A percentile compares a stretch with the other conserved stretches of the same genome.
These are phyloP conservation scores for Plenodomus biglobosus DNA, from an alignment of 2,329 filamentous ascomycete species.

Conservation along the genomic window DNA sequence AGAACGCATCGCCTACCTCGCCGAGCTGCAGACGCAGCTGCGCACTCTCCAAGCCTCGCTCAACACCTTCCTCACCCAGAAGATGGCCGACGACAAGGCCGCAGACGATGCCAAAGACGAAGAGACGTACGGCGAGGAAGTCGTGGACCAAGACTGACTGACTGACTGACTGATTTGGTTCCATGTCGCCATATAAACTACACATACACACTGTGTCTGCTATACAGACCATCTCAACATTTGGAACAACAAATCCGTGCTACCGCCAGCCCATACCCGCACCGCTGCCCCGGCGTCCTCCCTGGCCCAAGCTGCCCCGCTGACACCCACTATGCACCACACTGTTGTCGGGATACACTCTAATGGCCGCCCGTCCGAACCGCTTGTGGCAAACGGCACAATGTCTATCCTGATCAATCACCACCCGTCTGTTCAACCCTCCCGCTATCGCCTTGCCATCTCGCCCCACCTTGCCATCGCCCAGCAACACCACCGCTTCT, in stretches of 20 bases:
- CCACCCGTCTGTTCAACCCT: constrained; percentile 67
- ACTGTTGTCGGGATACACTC: constrained; percentile 73
- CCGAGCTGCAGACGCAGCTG: constrained; percentile 60
- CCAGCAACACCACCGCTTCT: constrained; percentile 72
- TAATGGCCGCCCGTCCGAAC: constrained; percentile 85
- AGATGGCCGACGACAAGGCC: constrained; percentile 72
- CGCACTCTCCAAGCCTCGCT: constrained; percentile 63
- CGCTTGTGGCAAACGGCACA: constrained; percentile 93
- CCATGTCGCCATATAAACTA: too few relatives aligned
- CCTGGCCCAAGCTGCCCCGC: constrained; percentile 33
- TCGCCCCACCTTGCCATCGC: constrained; percentile 63
- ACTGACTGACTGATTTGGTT: background rate
- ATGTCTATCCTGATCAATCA: constrained; percentile 82
- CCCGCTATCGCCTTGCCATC: constrained; percentile 53
- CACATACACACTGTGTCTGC: background rate
- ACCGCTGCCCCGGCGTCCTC: constrained; percentile 3
- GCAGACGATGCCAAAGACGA: constrained; percentile 53
- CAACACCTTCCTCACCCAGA: constrained; percentile 69
- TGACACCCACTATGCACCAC: constrained; percentile 56
- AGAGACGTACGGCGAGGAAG: constrained; percentile 84
- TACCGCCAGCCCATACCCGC: background rate
- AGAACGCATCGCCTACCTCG: constrained; percentile 63
- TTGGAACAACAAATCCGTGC: background rate
- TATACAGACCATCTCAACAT: background rate
- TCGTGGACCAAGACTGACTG: constrained; percentile 61